phyloP scores from a whole-genome alignment of 345 rosid species.

The Euphorbia peplus region DNA sequence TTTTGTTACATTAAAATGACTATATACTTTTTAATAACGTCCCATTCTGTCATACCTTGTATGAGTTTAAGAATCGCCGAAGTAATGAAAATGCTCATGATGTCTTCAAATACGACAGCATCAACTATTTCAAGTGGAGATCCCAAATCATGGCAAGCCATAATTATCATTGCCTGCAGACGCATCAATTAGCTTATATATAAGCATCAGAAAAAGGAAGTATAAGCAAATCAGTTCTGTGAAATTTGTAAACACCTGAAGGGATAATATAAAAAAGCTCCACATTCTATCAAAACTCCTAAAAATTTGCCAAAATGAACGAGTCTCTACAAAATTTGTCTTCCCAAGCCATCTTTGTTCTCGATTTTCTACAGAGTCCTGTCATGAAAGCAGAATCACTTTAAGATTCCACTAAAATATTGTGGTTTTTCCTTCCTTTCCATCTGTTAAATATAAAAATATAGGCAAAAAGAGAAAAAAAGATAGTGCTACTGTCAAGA shows the following conservation, averaged over 20 bases:
- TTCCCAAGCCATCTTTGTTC: conserved; percentile 76
- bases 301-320: conserved; percentile 94
- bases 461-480: not conserved
- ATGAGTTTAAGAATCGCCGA: conserved; percentile 72
- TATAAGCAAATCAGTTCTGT: not conserved
- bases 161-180: conserved; percentile 84
- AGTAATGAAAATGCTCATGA: conserved; percentile 89
- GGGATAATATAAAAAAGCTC: conserved; percentile 84
- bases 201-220: not conserved
- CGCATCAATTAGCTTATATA: conserved; percentile 9
- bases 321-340: conserved; percentile 88
- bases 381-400: conserved; percentile 19
- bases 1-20: too few species aligned
- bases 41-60: conserved; percentile 45
- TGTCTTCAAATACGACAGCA: conserved; percentile 70
- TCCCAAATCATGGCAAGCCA: conserved; percentile 91
- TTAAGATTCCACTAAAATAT: conserved; percentile 1
- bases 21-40: not conserved
- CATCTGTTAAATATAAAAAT: conserved; percentile 3
- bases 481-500: not conserved
- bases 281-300: conserved; percentile 98
- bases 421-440: not conserved
- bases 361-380: conserved; percentile 47
- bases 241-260: conserved; percentile 55
- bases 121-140: conserved; percentile 82